Evolutionary conservation across 768 basidiomycete genomes (phyloP).

Genomic region (Russula virescens): DNA sequence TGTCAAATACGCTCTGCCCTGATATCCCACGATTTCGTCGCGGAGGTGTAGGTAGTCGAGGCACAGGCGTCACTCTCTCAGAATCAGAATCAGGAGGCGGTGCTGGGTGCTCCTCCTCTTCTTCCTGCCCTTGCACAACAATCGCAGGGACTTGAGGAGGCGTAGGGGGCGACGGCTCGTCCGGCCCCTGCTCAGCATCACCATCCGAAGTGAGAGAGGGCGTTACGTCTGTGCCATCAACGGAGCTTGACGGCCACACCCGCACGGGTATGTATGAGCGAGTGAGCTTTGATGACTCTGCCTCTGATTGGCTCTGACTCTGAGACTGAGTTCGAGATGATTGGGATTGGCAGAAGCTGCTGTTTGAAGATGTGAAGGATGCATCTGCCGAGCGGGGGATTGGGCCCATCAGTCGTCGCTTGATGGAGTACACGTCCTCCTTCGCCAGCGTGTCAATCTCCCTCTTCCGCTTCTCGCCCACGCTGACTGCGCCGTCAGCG

Average conservation of each 20-base stretch:
- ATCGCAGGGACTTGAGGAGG: slow-evolving; percentile 22
- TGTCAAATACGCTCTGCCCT: slow-evolving; percentile 42
- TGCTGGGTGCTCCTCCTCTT: background rate
- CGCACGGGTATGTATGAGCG: slow-evolving; percentile 15
- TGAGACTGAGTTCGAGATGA: slow-evolving; percentile 6
- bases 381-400: slow-evolving; percentile 11
- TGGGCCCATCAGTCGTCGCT: slow-evolving; percentile 15
- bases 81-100: background rate
- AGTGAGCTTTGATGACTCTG: slow-evolving; percentile 8
- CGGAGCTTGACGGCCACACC: slow-evolving; percentile 19
- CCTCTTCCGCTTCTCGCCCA: slow-evolving; percentile 22
- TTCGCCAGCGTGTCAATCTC: background rate
- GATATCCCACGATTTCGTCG: background rate
- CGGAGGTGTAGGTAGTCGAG: slow-evolving; percentile 5
- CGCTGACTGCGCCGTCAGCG: background rate
- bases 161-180: slow-evolving; percentile 15
- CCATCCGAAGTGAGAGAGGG: slow-evolving; percentile 24
- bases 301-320: slow-evolving; percentile 4
- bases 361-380: slow-evolving; percentile 2
- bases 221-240: slow-evolving; percentile 24
- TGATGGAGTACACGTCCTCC: slow-evolving; percentile 5
- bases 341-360: slow-evolving; percentile 12
- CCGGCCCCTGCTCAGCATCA: slow-evolving; percentile 15
- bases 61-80: background rate
- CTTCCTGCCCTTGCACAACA: slow-evolving; percentile 1